Base-by-base conservation (phyloP, 805 yeast species). In the Candida maltosa region DNA sequence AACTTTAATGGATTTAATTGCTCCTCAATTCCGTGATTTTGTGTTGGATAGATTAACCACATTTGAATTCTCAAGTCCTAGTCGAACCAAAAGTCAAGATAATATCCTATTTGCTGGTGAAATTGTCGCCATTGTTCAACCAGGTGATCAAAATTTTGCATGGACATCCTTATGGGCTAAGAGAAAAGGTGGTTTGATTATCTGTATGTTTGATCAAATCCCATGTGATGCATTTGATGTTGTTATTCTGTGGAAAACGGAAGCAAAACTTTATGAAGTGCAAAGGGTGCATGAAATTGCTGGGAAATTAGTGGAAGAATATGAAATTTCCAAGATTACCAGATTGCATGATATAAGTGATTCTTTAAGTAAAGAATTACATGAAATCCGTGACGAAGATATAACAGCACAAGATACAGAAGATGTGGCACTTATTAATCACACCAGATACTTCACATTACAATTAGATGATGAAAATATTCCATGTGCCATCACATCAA, bases 101-200 rank as follows among this genome's bases (percentile, higher is more conserved):
- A 75, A 75, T 39, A 71, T 80, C 33, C 75, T 82, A 0, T 84
- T 84, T 51, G 75, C 88, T 2, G 97, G 96, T 39, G 93, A 86
- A 48, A 78, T 88, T 31, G 78, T 87, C 9, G 95, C 94, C 7
- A 83, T 88, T 31, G 67, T 75, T 26, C 73, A 87, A 46, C 78
- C 81, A 10, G 83, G 84, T 12, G 70, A 63, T 31, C 73, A 72
- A 31, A 73, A 73, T 19, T 64, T 75, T 39, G 84, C 89, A 1
- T 81, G 95, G 84, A 88, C 95, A 8, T 84, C 95, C 0, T 58
- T 89, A 37, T 91, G 96, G 96, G 95, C 93, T 1, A 88, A 88
- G 49, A 67, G 78, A 39, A 78, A 80, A 45, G 81, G 80, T 3
- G 76, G 76, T 29, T 58, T 85, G 37, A 71, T 88, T 35, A 82